Conservation (phyloP, 305 asterid species). For the Fraxinus baroniana region DNA sequence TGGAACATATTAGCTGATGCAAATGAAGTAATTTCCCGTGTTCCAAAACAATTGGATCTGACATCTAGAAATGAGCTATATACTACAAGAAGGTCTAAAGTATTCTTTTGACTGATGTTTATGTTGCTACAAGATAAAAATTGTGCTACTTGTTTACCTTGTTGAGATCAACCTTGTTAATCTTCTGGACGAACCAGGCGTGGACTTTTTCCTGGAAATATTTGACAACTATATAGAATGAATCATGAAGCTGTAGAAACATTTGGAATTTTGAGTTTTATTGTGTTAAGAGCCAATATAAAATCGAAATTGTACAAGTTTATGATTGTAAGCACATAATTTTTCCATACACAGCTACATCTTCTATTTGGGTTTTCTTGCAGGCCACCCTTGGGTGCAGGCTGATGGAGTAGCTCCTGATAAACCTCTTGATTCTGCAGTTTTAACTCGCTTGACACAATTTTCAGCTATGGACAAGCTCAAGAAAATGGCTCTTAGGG, state of each 20-base stretch:
- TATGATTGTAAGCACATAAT: not conserved
- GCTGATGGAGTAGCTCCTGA: constrained; percentile 69
- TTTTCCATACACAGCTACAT: not conserved
- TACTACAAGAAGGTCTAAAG: not conserved
- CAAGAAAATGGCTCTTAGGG: constrained; percentile 80
- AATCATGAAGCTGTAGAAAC: not conserved
- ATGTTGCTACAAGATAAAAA: not conserved
- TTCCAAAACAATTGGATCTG: not conserved
- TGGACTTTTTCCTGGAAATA: not conserved
- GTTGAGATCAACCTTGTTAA: not conserved
- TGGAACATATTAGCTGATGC: not conserved
- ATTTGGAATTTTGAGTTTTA: not conserved
- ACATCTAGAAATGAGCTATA: not conserved
- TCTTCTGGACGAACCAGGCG: not conserved
- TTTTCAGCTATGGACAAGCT: constrained; percentile 72
- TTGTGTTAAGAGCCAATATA: not conserved
- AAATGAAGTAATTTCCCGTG: not conserved
- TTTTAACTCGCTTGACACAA: constrained; percentile 58
- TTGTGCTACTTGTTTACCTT: not conserved
- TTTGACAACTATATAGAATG: not conserved
- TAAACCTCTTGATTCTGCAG: constrained; percentile 72
- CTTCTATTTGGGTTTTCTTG: constrained; percentile 12
- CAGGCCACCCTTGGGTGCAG: constrained; percentile 76
- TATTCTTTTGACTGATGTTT: not conserved
- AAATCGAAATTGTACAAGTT: not conserved